These are phyloP conservation scores for Neopestalotiopsis sp. DNA, from an alignment of 2,329 filamentous ascomycete genomes.

Conservation along the genomic window DNA sequence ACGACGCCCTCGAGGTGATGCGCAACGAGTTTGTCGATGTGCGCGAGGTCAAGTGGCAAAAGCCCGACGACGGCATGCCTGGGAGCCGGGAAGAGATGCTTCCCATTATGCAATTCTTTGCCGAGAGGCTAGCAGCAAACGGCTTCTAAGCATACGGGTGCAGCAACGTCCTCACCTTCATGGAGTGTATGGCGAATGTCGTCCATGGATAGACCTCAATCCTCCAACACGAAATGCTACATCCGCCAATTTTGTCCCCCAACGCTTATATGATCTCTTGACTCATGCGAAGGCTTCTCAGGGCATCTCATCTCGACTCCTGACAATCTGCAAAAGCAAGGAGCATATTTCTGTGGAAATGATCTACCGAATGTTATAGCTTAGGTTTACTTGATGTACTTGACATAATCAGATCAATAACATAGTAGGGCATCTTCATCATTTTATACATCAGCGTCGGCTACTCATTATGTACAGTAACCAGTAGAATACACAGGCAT, in stretches of 20 bases:
- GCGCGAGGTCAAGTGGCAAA: constrained; percentile 71
- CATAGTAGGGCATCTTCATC: neutral
- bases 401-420: neutral
- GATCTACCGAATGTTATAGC: no score
- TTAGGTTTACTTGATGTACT: neutral
- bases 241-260: no score
- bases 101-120: constrained; percentile 86
- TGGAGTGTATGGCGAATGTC: no score
- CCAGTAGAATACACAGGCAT: constrained; percentile 21
- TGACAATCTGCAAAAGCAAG: no score
- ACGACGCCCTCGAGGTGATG: constrained; percentile 66
- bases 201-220: no score
- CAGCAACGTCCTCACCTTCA: no score
- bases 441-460: constrained; percentile 20
- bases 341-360: no score
- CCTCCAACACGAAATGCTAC: no score
- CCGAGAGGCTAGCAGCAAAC: constrained; percentile 59
- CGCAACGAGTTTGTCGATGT: constrained; percentile 71
- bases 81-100: constrained; percentile 81
- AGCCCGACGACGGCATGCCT: constrained; percentile 82
- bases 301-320: no score
- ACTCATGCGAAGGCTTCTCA: no score
- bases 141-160: constrained; percentile 9
- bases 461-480: constrained; percentile 22
- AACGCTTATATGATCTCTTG: no score